These are phyloP conservation scores for Pyricularia sp. DNA, from an alignment of 2,329 filamentous ascomycete genomes.

Conservation along the genomic window DNA sequence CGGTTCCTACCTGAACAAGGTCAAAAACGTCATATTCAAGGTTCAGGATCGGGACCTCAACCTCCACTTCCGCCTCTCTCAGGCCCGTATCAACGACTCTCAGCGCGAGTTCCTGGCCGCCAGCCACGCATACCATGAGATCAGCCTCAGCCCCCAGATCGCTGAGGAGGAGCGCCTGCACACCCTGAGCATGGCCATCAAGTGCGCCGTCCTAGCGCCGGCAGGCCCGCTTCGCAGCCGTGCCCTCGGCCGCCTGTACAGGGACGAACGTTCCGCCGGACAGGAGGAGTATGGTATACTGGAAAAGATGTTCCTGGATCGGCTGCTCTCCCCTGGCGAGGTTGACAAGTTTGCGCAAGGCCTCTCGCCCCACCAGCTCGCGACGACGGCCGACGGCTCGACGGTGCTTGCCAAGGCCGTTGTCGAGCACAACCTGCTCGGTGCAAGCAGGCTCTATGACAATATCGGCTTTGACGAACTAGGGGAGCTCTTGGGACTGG, in stretches of 20 bases:
- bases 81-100: slow-evolving; percentile 87
- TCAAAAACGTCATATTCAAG: slow-evolving; percentile 83
- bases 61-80: slow-evolving; percentile 81
- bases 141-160: slow-evolving; percentile 70
- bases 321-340: slow-evolving; percentile 71
- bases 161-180: slow-evolving; percentile 78
- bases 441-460: slow-evolving; percentile 67
- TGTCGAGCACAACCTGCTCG: slow-evolving; percentile 90
- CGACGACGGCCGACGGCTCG: slow-evolving; percentile 78
- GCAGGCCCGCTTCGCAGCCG: slow-evolving; percentile 79
- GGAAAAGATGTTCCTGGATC: slow-evolving; percentile 95
- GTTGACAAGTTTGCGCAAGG: slow-evolving; percentile 76
- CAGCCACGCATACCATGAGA: slow-evolving; percentile 77
- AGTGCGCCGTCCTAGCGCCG: slow-evolving; percentile 85
- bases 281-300: slow-evolving; percentile 79
- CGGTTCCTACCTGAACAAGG: slow-evolving; percentile 83
- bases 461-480: slow-evolving; percentile 72
- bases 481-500: slow-evolving; percentile 67
- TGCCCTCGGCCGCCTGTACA: slow-evolving; percentile 76
- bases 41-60: slow-evolving; percentile 65
- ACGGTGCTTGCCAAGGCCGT: slow-evolving; percentile 91
- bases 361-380: slow-evolving; percentile 80
- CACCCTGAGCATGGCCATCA: slow-evolving; percentile 78
- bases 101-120: slow-evolving; percentile 85
- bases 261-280: slow-evolving; percentile 73